Base-by-base conservation (phyloP, 768 basidiomycete genomes). In the Panaeolus cyanescens region DNA sequence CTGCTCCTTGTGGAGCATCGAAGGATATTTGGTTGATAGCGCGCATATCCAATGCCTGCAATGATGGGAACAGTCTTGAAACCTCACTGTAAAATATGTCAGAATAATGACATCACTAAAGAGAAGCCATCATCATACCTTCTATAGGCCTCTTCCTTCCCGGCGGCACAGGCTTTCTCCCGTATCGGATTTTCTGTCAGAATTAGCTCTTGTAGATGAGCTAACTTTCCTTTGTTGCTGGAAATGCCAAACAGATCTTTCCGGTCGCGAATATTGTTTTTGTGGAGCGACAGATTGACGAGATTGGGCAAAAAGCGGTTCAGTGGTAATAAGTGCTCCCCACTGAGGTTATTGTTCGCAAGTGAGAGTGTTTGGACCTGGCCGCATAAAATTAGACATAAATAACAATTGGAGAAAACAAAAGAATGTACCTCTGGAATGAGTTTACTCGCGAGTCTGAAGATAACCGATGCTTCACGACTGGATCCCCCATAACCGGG, bases 41-140 rank as follows among this genome's bases (percentile, higher is more conserved):
- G 70, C 91, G 88, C 64, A 88, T 85, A 71, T 99, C 96, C 59
- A 98, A 80, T 62, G 96, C 90, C 59, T 88, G 85, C 37, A 99
- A 74, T 31, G 91, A 85, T 1, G 91, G 82, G 70, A 98, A 95
- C 42, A 92, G 88, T 40, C 90, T 83, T 12, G 86, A 81, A 60
- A 96, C 83, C 64, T 95, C 92, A 65, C 95, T 95, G 70, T 31
- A 59, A 62, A 56, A 33, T 6, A 45, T 3, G 31, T 62, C 20
- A 60, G 50, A 62, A 7, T 42, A 55, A 25, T 56, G 31, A 28
- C 32, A 25, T 36, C 9, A 20, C 20, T 34, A 32, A 17, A 62
- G 25, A 7, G 40, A 5, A 5, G 55, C 19, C 31, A 56, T 25
- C 8, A 3, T 73, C 85, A 62, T 60, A 93, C 93, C 83, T 85